Conservation (phyloP, 2,329 filamentous ascomycete genomes). For the Verticillium klebahnii region DNA sequence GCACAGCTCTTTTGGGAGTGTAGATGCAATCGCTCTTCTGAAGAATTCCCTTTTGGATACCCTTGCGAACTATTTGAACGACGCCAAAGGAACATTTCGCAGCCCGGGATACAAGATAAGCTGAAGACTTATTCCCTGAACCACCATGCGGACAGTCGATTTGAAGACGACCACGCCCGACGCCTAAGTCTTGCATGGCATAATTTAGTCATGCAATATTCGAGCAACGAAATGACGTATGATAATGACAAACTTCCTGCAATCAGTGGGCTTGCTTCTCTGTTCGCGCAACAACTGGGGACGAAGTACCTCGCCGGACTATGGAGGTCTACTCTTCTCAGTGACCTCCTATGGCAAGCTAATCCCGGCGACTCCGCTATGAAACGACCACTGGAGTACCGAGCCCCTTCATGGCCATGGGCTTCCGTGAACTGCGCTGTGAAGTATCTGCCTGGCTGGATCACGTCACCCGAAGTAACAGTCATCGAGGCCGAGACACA, state of each 20-base stretch:
- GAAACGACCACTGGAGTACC: too few relatives aligned
- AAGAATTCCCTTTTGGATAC: slow-evolving; percentile 2
- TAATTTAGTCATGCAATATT: background rate
- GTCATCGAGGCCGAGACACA: too few relatives aligned
- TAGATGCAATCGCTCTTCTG: slow-evolving; percentile 14
- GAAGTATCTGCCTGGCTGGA: too few relatives aligned
- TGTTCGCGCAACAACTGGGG: background rate
- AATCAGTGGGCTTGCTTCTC: background rate
- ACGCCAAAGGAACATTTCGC: background rate
- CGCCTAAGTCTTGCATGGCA: background rate
- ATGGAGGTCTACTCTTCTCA: background rate
- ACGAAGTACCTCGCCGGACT: slow-evolving; percentile 3
- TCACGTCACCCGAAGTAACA: too few relatives aligned
- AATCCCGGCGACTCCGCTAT: slow-evolving; percentile 19
- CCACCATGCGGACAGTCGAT: too few relatives aligned
- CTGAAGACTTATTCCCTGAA: too few relatives aligned
- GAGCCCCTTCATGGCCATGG: too few relatives aligned
- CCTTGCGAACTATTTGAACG: background rate
- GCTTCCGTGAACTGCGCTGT: too few relatives aligned
- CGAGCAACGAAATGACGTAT: background rate
- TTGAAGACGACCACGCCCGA: background rate
- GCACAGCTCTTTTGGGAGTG: slow-evolving; percentile 14
- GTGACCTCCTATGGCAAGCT: background rate
- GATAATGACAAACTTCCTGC: background rate
- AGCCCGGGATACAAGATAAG: too few relatives aligned